A percentile compares a stretch with the other conserved stretches of the same genome.
Conservation (phyloP, 352 stramenopile species). For the Phytophthora multivora region DNA sequence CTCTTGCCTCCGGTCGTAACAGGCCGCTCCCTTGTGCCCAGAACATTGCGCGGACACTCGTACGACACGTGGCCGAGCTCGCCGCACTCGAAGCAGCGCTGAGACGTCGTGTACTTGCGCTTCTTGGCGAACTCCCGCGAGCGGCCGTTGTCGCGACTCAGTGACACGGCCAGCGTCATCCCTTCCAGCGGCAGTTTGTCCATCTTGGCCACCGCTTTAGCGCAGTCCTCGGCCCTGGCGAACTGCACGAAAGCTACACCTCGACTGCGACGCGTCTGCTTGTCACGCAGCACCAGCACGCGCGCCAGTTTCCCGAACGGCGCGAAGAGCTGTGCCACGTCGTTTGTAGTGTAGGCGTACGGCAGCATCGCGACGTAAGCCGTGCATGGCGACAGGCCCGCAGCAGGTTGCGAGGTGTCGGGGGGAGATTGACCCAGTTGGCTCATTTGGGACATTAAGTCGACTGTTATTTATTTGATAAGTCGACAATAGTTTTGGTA, state of each 20-base stretch:
- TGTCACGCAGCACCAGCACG: conserved; percentile 79
- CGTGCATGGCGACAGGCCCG: conserved; percentile 43
- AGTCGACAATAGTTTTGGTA: not conserved
- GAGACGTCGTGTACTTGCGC: conserved; percentile 68
- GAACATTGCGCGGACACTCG: conserved; percentile 82
- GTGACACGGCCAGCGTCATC: conserved; percentile 63
- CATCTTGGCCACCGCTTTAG: conserved; percentile 55
- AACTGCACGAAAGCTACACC: conserved; percentile 90
- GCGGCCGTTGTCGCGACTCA: conserved; percentile 83
- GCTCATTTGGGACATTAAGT: not conserved
- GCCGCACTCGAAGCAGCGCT: conserved; percentile 87
- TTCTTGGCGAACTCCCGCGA: conserved; percentile 80
- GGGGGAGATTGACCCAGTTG: not conserved
- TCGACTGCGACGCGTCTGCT: conserved; percentile 68
- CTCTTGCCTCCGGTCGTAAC: conserved; percentile 44
- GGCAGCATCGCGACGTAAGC: conserved; percentile 90
- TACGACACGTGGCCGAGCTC: conserved; percentile 82
- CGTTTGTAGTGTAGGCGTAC: conserved; percentile 88
- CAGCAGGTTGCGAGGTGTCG: not conserved
- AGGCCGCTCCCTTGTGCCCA: conserved; percentile 72
- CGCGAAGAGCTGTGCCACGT: conserved; percentile 85
- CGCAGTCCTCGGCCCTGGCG: conserved; percentile 65
- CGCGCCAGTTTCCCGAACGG: conserved; percentile 76
- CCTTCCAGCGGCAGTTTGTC: conserved; percentile 66
- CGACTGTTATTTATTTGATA: not conserved